Base-by-base conservation (phyloP, 257 asterid species). In the Solanum virginianum region DNA sequence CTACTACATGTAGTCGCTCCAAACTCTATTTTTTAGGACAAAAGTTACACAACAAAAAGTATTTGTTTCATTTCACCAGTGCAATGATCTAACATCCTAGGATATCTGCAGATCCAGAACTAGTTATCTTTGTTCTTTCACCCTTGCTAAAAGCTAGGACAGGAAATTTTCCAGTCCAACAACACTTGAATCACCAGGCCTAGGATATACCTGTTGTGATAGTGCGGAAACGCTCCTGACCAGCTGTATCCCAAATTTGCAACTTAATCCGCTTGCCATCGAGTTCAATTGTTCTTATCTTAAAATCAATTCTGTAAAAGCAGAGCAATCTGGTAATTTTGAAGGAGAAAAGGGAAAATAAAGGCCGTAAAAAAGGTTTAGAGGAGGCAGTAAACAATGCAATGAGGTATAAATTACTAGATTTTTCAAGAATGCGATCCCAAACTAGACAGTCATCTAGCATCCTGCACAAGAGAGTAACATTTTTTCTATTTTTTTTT, bases 181-280 rank as follows among this genome's bases (percentile, higher is more conserved):
- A 71, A 43, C 32, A 20, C 80, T 43, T 45, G 16, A 24, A 24
- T 7, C 65, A 77, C 49, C 17, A 5, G 82, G 24, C 16, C 53
- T 51, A 32, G 16, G 26, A 77, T 83, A 71, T 89, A 94, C 97
- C 98, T 86, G 96, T 94, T 45, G 97, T 94, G 87, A 94, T 93
- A 74, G 97, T 94, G 54, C 97, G 89, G 65, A 94, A 93, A 84
- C 98, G 91, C 90, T 94, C 97, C 84, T 94, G 98, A n/a, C 97
- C 97, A 83, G 96, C 97, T 54, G 97, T 93, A 86, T 93, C 97
- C 97, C 97, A 94, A 59, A 94, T 94, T 88, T 94, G 96, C 71
- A 94, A 83, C 81, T 94, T 94, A 85, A 93, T 93, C 60, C 96
- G 88, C 84, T 94, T 93, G 47, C 91, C 90, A 53, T 93, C 97